Base-by-base conservation (phyloP, 2,329 filamentous ascomycete species). In the Fusarium sp. region DNA sequence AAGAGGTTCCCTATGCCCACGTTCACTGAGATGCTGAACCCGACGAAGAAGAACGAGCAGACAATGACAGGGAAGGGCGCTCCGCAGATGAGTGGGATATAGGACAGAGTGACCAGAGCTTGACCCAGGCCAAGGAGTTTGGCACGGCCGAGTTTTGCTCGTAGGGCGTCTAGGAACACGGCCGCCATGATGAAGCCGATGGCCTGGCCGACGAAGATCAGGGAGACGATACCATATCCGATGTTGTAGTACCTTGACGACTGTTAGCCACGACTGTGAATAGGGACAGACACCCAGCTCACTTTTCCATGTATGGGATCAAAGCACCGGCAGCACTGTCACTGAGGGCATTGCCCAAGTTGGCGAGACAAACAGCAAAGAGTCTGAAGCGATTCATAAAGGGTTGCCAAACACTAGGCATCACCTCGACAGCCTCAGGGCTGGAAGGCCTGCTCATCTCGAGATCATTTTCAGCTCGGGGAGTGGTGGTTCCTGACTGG, bases 121-220 rank as follows among this genome's bases (percentile, higher is more conserved):
- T 92, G 88, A 29, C 89, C 85, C 14, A 93, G 67, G 39, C 91
- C 89, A 29, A 95, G 85, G 1, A 90, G 88, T 75, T 87, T 90
- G 6, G 91, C 90, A 57, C 92, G 88, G 9, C 94, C 94, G 3
- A 95, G 82, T 22, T 88, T 88, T 7, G 84, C 83, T 64, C 92
- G 87, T 5, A 95, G 84, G 1, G 84, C 82, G 77, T 95, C 92
- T n/a, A 92, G 88, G 71, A 92, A 86, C 41, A 92, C 89, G 1
- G 94, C 94, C 1, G 93, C 92, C 14, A 88, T 81, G 78, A 97
- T 91, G 83, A 95, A 97, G 18, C 94, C 94, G 6, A 92, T 74
- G 0, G 94, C 94, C 76, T 94, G 94, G 52, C 92, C 90, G 33
- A 97, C 89, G 84, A 97, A 97, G 78, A 97, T 94, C 41, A 96